Evolutionary conservation across 306 rosid genomes (phyloP).

Genomic region (Vigna hirtella): DNA sequence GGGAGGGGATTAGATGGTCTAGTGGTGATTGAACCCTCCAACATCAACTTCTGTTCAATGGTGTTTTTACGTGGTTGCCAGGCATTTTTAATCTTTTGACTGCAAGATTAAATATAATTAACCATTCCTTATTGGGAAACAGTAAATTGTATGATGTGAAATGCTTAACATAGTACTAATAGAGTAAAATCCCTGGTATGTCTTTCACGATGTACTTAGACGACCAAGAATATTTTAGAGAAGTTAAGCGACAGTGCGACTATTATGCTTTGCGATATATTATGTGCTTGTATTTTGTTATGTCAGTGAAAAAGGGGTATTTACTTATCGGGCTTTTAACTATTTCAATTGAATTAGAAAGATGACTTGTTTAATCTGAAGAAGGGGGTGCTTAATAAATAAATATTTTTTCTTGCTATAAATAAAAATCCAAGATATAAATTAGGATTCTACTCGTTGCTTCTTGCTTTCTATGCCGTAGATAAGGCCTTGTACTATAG

Average conservation of each 20-base stretch:
- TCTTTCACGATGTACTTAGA: slow-evolving; percentile 19
- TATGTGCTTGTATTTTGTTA: slow-evolving; percentile 1
- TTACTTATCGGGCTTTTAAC: neutral
- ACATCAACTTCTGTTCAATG: neutral
- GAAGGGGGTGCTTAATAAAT: slow-evolving; percentile 5
- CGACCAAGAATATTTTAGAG: neutral
- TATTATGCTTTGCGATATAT: slow-evolving; percentile 3
- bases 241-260: neutral
- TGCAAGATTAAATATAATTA: slow-evolving; percentile 11
- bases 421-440: slow-evolving; percentile 12
- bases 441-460: slow-evolving; percentile 1
- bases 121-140: slow-evolving; percentile 2
- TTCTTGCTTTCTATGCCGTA: neutral
- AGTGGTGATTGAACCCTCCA: neutral
- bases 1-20: neutral
- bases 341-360: slow-evolving; percentile 1
- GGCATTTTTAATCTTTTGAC: slow-evolving; percentile 12
- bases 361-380: neutral
- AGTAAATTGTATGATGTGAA: neutral
- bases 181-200: slow-evolving; percentile 16
- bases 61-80: neutral
- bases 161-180: neutral
- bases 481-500: neutral
- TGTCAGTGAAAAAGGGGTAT: slow-evolving; percentile 10
- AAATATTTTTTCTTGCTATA: neutral